Evolutionary conservation across 2,329 filamentous ascomycete species (phyloP), one percentile per base, ranked within the genome.

Genomic region (Penicillium sumatraense): DNA sequence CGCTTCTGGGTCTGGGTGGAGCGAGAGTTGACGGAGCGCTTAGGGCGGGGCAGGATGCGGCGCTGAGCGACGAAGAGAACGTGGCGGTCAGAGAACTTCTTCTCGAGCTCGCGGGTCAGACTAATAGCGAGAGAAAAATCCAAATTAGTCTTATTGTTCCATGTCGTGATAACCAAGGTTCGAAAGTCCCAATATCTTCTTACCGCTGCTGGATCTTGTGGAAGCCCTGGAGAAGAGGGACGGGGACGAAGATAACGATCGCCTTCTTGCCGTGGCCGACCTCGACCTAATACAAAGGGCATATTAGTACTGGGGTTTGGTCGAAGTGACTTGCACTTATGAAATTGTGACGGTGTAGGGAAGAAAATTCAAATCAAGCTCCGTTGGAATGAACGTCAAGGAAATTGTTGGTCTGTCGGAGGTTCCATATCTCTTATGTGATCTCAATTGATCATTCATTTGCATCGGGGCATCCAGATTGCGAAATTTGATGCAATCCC

Each of bases 11-110:
- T 98, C 83, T 95, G 93, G 78, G 85, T 91, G 84, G 93, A 93
- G 86, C 95, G 93, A 70, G 89, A 91, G 84, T 92, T 93, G 85
- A 89, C 91, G 80, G 92, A 96, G 80, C 93, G 93, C 91, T 97
- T 97, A 80, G 95, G 95, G 81, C 93, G 92, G 80, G 95, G 93
- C 63, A 99, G 87, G 76, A 99, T 99, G 82, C 95, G 95, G 87
- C 95, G 95, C 77, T 93, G 96, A 73, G 95, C 95, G 74, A 99
- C 89, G 88, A 99, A 92, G 80, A 99, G 86, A 80, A 99, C 95
- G 83, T 99, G 95, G 83, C 95, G 95, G 87, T 99, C 95, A 67
- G 95, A 98, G 91, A 99, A 99, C 86, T 99, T 99, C 92, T 99
- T 99, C 90, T 99, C 95, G 78, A 99, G 93, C 87, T 99, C 95